Evolutionary conservation across 129 eudicot species (phyloP), one percentile per base, ranked within the genome.

Genomic region (Chrysanthemum makinoi): DNA sequence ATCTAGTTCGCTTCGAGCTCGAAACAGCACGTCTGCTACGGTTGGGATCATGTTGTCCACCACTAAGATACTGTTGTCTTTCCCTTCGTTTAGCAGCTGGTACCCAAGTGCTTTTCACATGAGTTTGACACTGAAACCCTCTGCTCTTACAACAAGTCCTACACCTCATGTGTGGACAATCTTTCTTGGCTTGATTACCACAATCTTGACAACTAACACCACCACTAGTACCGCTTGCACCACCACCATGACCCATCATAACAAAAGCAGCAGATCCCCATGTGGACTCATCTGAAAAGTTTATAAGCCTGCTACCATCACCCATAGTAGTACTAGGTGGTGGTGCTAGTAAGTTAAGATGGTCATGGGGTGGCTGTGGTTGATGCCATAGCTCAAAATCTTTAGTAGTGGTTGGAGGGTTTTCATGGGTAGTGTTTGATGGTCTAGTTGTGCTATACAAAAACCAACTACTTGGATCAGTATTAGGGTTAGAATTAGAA

Each of bases 111-210:
- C 92, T 86, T 80, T 81, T 88, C 39, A 91, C 86, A 75, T 91
- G 97, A 10, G 97, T 91, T 19, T 80, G 83, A 52, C 97, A 91
- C 54, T 88, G 83, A 62, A 82, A 88, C 79, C 96, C 97, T 79
- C 91, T 80, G 77, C 97, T 91, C 82, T 86, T 88, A 50, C 97
- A 91, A 74, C 97, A 91, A 77, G 91, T 84, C 59, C 97, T 84
- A 72, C 97, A 91, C 62, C 97, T 83, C 90, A 85, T 80, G 61
- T 91, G 90, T 1, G 79, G 62, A 68, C 97, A 91, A 16, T 88
- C 97, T 81, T 88, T 91, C 84, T 91, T 91, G 1, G 97, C 97
- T 63, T 91, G 97, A 57, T 91, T 91, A 13, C 97, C 97, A 70
- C 97, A 91, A 49, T 91, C 97, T 62, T 91, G 96, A 66, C 98